Evolutionary conservation across 2,329 filamentous ascomycete species (phyloP), one percentile per base, ranked within the genome.

Genomic region (Xylariaceae sp.): DNA sequence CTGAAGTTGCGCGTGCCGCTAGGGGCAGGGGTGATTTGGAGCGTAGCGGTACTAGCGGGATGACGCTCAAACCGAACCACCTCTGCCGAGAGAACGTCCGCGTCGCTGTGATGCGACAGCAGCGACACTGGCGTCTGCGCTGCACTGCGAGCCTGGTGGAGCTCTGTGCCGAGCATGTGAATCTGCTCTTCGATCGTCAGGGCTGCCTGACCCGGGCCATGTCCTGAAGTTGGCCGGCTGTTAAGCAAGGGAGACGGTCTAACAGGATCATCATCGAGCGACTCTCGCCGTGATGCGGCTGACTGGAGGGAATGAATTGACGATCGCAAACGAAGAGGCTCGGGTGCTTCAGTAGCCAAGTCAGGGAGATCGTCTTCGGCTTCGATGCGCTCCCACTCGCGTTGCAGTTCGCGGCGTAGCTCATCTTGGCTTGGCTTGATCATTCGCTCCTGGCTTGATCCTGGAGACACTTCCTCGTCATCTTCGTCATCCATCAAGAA

Each of bases 21-120:
- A 2, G 47, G 23, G n/a, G 49, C 23, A 6, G 62, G 54, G 1
- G 61, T 61, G 54, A 63, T 61, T 13, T 61, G 62, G 3, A 64
- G 54, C 11, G 61, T 63, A 1, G 58, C 59, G 1, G 61, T 57
- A 37, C 55, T 63, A 6, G 57, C 61, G 1, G 58, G 49, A 1
- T 57, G 60, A 2, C 70, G 66, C 63, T 73, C 70, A 37, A 73
- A 63, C 53, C 62, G 66, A 54, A 82, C 73, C n/a, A 75, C 77
- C 67, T 82, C 75, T 2, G 80, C 81, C 17, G 76, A 68, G 9
- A 66, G 51, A 8, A 72, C 62, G 4, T 68, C 67, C 3, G 61
- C 64, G 18, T 72, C 68, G 56, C 67, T 79, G 53, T 76, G 73
- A 34, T 77, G 71, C 1, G 65, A 67, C 2, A 64, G 59, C 4